These are phyloP conservation scores for Microdochium nivale DNA, from an alignment of 2,329 filamentous ascomycete species.

Conservation along the genomic window DNA sequence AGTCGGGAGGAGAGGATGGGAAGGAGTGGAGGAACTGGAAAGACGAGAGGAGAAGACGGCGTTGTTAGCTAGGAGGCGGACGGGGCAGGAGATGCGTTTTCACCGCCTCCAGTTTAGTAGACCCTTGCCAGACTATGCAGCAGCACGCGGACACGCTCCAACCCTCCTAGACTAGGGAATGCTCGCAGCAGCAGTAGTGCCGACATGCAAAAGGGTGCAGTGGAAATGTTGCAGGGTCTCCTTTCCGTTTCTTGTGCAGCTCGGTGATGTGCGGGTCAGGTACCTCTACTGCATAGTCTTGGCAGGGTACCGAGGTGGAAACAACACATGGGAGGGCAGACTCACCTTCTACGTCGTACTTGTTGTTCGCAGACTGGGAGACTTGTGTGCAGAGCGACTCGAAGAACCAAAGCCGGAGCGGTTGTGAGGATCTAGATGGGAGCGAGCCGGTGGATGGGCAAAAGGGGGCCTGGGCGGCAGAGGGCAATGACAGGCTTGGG, in stretches of 20 bases:
- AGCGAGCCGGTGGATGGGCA: too few species aligned
- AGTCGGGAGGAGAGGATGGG: conserved; percentile 2
- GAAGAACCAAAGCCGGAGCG: neutral
- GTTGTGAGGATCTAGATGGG: too few species aligned
- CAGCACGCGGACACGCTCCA: neutral
- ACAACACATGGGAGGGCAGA: too few species aligned
- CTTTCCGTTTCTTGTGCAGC: too few species aligned
- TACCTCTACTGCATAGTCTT: neutral
- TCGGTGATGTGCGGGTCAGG: neutral
- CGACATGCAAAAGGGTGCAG: neutral
- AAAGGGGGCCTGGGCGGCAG: too few species aligned
- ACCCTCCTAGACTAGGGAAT: too few species aligned
- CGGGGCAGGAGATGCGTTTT: neutral
- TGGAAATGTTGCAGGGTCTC: neutral
- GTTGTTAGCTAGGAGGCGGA: neutral
- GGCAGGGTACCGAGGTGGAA: too few species aligned
- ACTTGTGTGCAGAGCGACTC: too few species aligned
- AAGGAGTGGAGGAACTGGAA: conserved; percentile 1
- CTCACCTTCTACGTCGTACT: neutral
- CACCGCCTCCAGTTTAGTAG: neutral
- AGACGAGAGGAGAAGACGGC: neutral
- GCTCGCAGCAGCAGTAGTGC: neutral
- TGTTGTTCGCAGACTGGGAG: neutral
- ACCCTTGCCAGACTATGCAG: neutral
- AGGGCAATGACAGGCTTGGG: neutral